Evolutionary conservation across 2,329 filamentous ascomycete genomes (phyloP).

Genomic region (Helminthosporium solani): DNA sequence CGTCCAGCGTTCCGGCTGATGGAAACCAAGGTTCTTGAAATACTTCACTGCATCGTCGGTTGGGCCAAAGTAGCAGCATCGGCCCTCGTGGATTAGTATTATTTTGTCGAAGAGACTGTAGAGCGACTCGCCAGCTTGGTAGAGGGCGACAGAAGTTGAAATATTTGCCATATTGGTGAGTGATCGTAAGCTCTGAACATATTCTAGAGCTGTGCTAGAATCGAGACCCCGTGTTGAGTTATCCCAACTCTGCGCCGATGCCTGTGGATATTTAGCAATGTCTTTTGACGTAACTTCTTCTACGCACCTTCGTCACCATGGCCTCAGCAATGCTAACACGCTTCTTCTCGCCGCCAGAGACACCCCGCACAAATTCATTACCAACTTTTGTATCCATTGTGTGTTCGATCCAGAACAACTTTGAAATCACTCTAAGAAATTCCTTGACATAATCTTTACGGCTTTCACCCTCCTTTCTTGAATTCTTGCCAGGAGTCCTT

Average conservation of each 20-base stretch:
- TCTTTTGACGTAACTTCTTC: no score
- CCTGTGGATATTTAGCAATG: slow-evolving; percentile 2
- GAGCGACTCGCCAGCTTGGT: slow-evolving; percentile 59
- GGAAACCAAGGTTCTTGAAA: slow-evolving; percentile 67
- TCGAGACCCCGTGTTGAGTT: slow-evolving; percentile 74
- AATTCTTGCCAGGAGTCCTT: slow-evolving; percentile 63
- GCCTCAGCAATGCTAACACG: slow-evolving; percentile 52
- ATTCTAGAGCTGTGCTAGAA: slow-evolving; percentile 71
- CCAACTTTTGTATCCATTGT: slow-evolving; percentile 72
- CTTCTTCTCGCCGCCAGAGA: slow-evolving; percentile 52
- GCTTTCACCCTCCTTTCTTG: slow-evolving; percentile 62
- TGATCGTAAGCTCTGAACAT: slow-evolving; percentile 66
- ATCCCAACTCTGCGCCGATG: slow-evolving; percentile 45
- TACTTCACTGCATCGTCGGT: slow-evolving; percentile 62
- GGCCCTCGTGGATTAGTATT: slow-evolving; percentile 44
- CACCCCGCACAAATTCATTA: slow-evolving; percentile 70
- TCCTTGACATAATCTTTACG: slow-evolving; percentile 61
- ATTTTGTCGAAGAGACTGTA: slow-evolving; percentile 43
- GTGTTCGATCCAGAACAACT: slow-evolving; percentile 70
- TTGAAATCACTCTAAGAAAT: slow-evolving; percentile 67
- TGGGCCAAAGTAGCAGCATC: slow-evolving; percentile 61
- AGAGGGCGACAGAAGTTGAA: slow-evolving; percentile 67
- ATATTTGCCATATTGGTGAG: slow-evolving; percentile 64
- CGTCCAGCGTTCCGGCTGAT: slow-evolving; percentile 66
- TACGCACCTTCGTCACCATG: slow-evolving; percentile 44